phyloP scores from a whole-genome alignment of 371 early-diverging fungal genomes.

The Fennellomyces sp. region DNA sequence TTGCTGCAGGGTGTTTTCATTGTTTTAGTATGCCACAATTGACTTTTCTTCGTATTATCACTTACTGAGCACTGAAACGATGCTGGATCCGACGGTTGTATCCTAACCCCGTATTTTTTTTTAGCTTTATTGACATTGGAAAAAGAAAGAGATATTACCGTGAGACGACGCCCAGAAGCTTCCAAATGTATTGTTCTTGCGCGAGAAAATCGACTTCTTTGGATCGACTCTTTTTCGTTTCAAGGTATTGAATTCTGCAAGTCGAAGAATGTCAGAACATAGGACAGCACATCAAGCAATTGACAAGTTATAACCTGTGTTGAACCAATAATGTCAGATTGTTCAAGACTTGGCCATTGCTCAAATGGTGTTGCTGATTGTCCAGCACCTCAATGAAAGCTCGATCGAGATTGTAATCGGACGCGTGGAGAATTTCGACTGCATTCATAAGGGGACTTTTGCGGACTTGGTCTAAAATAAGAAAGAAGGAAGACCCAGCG shows the following conservation, averaged over 20 bases:
- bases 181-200: background rate
- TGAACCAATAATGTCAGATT: background rate
- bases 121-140: background rate
- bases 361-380: background rate
- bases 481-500: too few relatives aligned
- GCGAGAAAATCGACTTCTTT: background rate
- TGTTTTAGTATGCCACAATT: background rate
- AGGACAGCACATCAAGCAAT: background rate
- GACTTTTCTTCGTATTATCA: background rate
- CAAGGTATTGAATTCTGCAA: background rate
- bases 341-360: background rate
- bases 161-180: background rate
- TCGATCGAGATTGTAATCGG: background rate
- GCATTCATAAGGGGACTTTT: background rate
- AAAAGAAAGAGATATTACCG: background rate
- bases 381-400: background rate
- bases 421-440: background rate
- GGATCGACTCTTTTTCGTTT: conserved; percentile 1
- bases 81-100: background rate
- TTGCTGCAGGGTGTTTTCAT: background rate
- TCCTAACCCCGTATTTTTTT: background rate
- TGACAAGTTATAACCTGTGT: background rate
- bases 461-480: too few relatives aligned
- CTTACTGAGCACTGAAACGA: background rate
- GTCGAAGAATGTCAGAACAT: background rate